Evolutionary conservation across 1,139 yeast genomes (phyloP), one percentile per base, ranked within the genome.

Genomic region (Yamadazyma mexicana): DNA sequence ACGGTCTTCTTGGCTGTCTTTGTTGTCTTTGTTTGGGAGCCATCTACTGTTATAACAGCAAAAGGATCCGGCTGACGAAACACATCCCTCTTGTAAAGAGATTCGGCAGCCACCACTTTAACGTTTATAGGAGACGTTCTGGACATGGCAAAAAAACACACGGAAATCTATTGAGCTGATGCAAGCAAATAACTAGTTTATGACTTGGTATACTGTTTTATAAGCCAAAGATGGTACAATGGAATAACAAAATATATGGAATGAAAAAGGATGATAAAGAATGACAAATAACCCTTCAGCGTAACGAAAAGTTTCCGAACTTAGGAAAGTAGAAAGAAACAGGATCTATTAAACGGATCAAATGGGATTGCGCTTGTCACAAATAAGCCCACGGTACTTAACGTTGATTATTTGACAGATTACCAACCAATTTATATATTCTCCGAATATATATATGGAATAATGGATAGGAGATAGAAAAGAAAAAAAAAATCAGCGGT

Each of bases 41-140:
- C 98, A 61, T 92, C 98, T 14, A 94, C 94, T 5, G 98, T 92
- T 50, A 92, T 73, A 30, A 94, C 98, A 1, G 98, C 97, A 69
- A 92, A 92, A 6, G 99, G 98, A 62, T 92, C 98, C 1, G 99
- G 98, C 49, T 83, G 87, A 52, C 95, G 82, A 61, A 92, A 88
- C 17, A 94, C 91, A 63, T 92, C 99, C 50, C 99, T 77, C 64
- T 92, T 92, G 64, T 87, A 89, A 44, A 92, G 82, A 31, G 96
- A 88, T 62, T 94, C 98, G 8, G 98, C 97, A 27, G 98, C 97
- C 43, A 92, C 92, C 37, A 92, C 85, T 59, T 87, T 85, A 37
- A 85, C 91, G 39, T 77, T 77, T 52, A 85, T 72, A 14, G 62
- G 57, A 3, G 71, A 55, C 42, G 61, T 53, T 48, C 59, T 54